Evolutionary conservation across 2,329 filamentous ascomycete genomes (phyloP), one percentile per base, ranked within the genome.

Genomic region (Botrytis elliptica): DNA sequence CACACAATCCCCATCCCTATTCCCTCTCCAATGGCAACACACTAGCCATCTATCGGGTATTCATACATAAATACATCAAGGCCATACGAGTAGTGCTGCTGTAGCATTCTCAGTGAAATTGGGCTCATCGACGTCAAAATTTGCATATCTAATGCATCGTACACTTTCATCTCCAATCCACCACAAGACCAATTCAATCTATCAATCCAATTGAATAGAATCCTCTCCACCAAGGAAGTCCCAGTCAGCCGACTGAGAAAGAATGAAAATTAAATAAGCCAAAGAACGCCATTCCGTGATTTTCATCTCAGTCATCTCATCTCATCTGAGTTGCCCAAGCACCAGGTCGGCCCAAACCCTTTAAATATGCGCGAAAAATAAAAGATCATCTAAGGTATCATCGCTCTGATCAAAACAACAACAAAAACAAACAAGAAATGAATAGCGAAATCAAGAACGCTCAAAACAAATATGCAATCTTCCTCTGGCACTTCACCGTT

Each of bases 231-330:
- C 12, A 62, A 60, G 33, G 14, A 62, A 62, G 6, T 38, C 22
- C 33, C 29, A 49, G 33, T 25, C 42, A 49, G 14, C 33, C 14
- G 7, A 25, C 59, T 46, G 42, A 16, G 42, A 12, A 52, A n/a
- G 44, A 20, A 36, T 38, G 64, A 46, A 66, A 36, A 52, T 52
- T 66, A 16, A 66, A 49, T 14, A 66, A 66, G 22, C 44, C 64
- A 49, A 66, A 66, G 44, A 52, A 66, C 64, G 64, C 64, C 64
- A 66, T 52, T 49, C 64, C 64, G 36, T 66, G 64, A 66, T 38
- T 22, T 66, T 52, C 64, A 38, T 66, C 64, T 66, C 64, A 66
- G 36, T 66, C 64, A 66, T 66, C 44, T 52, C 60, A 29, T 42
- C 60, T 42, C 64, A 52, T 38, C 44, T 20, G 44, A 52, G 64